Percentiles rank a stretch among this genome's conserved stretches.
phyloP scores from a whole-genome alignment of 441 rosid species.

The Erodium texanum region DNA sequence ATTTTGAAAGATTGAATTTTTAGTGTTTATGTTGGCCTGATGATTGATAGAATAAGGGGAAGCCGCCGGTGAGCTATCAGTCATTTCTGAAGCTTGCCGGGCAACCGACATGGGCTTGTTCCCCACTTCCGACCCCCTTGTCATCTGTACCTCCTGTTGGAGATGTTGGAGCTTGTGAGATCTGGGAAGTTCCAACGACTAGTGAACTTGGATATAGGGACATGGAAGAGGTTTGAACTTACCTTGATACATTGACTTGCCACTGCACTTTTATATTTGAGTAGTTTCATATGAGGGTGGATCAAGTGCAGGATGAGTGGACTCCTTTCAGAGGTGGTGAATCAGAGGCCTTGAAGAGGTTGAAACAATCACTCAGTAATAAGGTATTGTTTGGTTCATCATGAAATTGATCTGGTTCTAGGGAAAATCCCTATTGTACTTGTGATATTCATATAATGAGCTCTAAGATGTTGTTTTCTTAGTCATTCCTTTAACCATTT shows the following conservation, averaged over 20 bases:
- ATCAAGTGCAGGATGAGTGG: conserved; percentile 41
- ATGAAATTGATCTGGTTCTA: background rate
- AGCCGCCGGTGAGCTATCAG: conserved; percentile 68
- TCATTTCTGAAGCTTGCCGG: conserved; percentile 88
- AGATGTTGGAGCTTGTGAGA: conserved; percentile 40
- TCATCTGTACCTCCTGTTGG: conserved; percentile 68
- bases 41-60: conserved; percentile 65
- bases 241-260: background rate
- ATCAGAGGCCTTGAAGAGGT: conserved; percentile 58
- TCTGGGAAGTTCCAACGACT: conserved; percentile 54
- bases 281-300: background rate
- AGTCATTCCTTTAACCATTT: background rate
- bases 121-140: conserved; percentile 37
- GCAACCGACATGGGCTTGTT: conserved; percentile 55
- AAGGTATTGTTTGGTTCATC: conserved; percentile 30
- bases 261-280: background rate
- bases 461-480: background rate
- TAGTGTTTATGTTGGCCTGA: background rate
- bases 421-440: background rate
- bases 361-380: conserved; percentile 49
- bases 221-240: conserved; percentile 35
- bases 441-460: background rate
- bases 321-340: conserved; percentile 89
- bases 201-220: conserved; percentile 66
- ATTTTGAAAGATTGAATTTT: background rate